Conservation (phyloP, 2,329 filamentous ascomycete species). For the Cercospora janseana region DNA sequence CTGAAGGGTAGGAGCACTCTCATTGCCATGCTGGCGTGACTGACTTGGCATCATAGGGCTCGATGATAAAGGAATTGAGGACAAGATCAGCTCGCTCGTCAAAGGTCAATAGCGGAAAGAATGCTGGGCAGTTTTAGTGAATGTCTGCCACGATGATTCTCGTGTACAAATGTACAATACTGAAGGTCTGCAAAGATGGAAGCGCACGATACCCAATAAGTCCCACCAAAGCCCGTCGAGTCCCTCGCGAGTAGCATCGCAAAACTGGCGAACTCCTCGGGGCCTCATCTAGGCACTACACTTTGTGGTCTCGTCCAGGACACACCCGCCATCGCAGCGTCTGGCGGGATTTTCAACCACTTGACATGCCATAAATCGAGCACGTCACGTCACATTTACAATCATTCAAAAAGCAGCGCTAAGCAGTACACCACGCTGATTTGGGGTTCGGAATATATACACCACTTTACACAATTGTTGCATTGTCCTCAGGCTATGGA, state of each 20-base stretch:
- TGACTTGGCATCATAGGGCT: conserved; percentile 50
- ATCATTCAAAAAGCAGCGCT: no score
- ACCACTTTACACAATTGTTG: not conserved
- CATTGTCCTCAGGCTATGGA: conserved; percentile 1
- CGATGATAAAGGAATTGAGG: conserved; percentile 69
- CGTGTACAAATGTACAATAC: conserved; percentile 31
- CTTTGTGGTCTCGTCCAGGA: no score
- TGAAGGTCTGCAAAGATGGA: conserved; percentile 19
- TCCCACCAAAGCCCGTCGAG: not conserved
- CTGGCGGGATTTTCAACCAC: no score
- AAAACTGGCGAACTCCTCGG: no score
- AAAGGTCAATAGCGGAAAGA: conserved; percentile 43
- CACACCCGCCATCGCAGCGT: no score
- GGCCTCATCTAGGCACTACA: no score
- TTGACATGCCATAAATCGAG: no score
- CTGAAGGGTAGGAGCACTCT: conserved; percentile 53
- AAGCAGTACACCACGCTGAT: not conserved
- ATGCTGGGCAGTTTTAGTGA: not conserved
- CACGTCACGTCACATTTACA: no score
- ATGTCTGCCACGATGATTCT: conserved; percentile 8
- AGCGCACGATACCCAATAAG: conserved; percentile 17
- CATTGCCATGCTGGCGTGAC: not conserved
- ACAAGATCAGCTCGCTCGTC: conserved; percentile 63
- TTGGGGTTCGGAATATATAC: not conserved
- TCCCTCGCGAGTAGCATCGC: no score